A percentile compares a stretch with the other conserved stretches of the same genome.
Conservation (phyloP, 192 early-diverging fungal genomes). For the Dispira simplex region DNA sequence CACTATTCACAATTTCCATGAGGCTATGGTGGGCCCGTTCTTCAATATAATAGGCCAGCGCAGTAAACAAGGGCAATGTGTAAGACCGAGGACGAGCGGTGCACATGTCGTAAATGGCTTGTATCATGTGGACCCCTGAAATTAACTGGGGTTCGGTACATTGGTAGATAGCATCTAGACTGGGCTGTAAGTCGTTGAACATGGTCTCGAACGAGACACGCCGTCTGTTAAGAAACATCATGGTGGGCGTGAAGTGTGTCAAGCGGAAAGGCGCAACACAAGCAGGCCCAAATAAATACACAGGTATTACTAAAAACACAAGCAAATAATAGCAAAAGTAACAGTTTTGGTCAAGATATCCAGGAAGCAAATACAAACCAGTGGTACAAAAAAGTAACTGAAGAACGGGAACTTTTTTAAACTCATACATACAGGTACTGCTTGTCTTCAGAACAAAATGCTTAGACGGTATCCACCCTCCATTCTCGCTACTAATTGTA, state of each 20-base stretch:
- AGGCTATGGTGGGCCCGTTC: background rate
- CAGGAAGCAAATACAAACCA: too few species aligned
- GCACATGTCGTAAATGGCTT: conserved; percentile 8
- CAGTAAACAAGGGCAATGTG: background rate
- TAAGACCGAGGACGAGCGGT: conserved; percentile 1
- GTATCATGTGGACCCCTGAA: conserved; percentile 1
- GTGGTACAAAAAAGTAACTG: too few species aligned
- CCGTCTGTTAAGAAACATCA: background rate
- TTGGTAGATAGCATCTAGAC: background rate
- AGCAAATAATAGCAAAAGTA: too few species aligned
- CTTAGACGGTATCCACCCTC: too few species aligned
- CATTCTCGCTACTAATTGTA: too few species aligned
- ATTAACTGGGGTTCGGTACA: background rate
- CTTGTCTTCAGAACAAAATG: too few species aligned
- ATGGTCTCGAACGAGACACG: background rate
- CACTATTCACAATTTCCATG: conserved; percentile 1
- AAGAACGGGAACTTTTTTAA: too few species aligned
- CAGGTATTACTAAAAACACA: too few species aligned
- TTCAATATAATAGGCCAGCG: background rate
- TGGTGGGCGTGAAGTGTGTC: background rate
- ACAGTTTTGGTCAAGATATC: too few species aligned
- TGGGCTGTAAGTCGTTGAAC: background rate
- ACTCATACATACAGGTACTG: too few species aligned
- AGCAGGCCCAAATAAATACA: too few species aligned
- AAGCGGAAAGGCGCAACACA: too few species aligned